These are phyloP conservation scores for Juglanconis juglandina DNA, from an alignment of 2,329 filamentous ascomycete species.

Conservation along the genomic window DNA sequence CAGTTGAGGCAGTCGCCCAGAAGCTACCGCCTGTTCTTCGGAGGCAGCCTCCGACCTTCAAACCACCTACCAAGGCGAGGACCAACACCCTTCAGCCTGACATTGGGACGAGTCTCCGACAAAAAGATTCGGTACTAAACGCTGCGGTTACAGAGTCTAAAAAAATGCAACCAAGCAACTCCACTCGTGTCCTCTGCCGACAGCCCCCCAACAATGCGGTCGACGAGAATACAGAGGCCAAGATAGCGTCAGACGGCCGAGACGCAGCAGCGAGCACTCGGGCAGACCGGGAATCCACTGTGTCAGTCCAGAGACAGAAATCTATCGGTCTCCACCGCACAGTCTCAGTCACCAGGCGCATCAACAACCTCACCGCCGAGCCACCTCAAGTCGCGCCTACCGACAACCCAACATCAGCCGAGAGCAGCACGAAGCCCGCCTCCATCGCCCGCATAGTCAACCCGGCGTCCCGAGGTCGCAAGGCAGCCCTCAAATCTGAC, in stretches of 20 bases:
- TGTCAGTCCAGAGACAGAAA: neutral
- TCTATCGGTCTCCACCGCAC: constrained; percentile 1
- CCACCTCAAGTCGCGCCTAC: neutral
- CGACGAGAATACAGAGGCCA: neutral
- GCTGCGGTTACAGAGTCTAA: neutral
- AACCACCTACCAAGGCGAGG: neutral
- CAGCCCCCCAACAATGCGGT: neutral
- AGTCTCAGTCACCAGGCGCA: neutral
- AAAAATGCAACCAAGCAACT: neutral
- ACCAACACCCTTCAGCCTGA: neutral
- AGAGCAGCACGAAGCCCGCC: neutral
- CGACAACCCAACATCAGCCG: neutral
- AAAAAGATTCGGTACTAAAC: neutral
- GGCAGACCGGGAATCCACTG: neutral
- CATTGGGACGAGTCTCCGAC: neutral
- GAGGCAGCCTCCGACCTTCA: neutral
- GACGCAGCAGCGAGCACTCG: neutral
- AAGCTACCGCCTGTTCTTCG: neutral
- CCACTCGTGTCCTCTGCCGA: too few relatives aligned
- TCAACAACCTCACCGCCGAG: constrained; percentile 9
- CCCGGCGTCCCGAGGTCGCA: constrained; percentile 50
- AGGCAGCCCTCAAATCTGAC: constrained; percentile 50
- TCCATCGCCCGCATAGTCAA: constrained; percentile 33
- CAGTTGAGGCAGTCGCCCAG: neutral
- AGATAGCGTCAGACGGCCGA: neutral